Evolutionary conservation across 177 flowering plant species (phyloP), one percentile per base, ranked within the genome.

Genomic region (Vitis hybrid): DNA sequence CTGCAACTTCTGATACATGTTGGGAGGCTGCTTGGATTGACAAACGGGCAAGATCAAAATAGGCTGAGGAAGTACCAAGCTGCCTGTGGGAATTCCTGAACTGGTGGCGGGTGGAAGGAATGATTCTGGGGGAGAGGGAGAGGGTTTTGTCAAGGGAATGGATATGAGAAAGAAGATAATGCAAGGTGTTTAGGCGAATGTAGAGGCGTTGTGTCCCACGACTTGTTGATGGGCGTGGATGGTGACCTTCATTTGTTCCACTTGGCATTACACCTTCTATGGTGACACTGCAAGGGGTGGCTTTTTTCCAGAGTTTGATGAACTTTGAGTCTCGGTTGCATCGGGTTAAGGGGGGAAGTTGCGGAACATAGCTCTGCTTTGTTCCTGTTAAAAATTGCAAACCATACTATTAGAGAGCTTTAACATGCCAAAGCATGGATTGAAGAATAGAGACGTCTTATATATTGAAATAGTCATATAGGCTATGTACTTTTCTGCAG

Each of bases 171-270:
- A 79, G 83, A 49, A 95, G 78, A 80, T 84, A 87, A 52, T 95
- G 91, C 54, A 95, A 80, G 67, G 98, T 89, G 90, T 95, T 95
- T 70, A 95, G 89, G 56, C 97, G 92, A 64, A 91, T 89, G 79
- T 93, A 95, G 15, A 93, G 89, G 71, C 97, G 97, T 64, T 93
- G 99, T 6, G 98, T 95, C 27, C 94, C 98, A n/a, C 97, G 91
- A 74, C 97, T 95, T 13, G 91, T 93, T 14, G 94, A 90, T 27
- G 94, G 91, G 1, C 92, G 86, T 11, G 91, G 93, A 70, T 91
- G 82, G 61, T 85, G 83, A 3, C 76, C 85, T 49, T 83, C 85
- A 4, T 55, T 58, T 0, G 61, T 5, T 21, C 73, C 76, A 54
- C 9, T 13, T 3, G 18, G 71, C 46, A 54, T 66, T 12, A 51